A percentile compares a stretch with the other conserved stretches of the same genome.
phyloP scores from a whole-genome alignment of 78 protist genomes.

The Dictyostelium firmibasis region DNA sequence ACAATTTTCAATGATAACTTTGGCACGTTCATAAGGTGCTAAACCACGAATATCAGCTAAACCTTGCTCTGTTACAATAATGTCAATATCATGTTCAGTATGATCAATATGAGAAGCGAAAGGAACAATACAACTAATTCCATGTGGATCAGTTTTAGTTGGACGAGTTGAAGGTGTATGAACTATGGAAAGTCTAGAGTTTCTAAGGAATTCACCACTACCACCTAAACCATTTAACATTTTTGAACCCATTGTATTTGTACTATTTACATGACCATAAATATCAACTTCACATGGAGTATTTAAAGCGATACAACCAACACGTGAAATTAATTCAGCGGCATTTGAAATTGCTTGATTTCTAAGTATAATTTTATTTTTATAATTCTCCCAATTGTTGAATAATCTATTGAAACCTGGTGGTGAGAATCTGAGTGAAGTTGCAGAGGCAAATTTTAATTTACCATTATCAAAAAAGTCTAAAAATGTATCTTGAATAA shows the following conservation, averaged over 20 bases:
- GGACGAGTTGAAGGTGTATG: constrained; percentile 86
- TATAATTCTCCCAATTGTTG: constrained; percentile 81
- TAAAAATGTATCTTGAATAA: constrained; percentile 59
- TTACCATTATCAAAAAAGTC: constrained; percentile 71
- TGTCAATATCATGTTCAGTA: constrained; percentile 60
- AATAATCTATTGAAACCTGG: constrained; percentile 74
- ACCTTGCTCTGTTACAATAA: constrained; percentile 57
- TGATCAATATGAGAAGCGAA: constrained; percentile 56
- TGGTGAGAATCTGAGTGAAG: constrained; percentile 53
- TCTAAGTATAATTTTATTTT: constrained; percentile 57
- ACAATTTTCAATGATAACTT: constrained; percentile 49
- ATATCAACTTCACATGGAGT: constrained; percentile 89
- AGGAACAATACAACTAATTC: constrained; percentile 48
- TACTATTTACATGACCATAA: constrained; percentile 87
- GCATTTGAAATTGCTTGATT: constrained; percentile 84
- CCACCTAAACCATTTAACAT: constrained; percentile 90
- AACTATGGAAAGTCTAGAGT: constrained; percentile 77
- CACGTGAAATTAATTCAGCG: constrained; percentile 80
- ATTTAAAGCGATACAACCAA: constrained; percentile 87
- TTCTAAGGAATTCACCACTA: constrained; percentile 87
- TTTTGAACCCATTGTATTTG: constrained; percentile 78
- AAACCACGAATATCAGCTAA: constrained; percentile 70
- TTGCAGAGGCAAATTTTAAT: constrained; percentile 47
- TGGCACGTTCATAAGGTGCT: constrained; percentile 42
- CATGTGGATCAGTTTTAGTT: constrained; percentile 69